A percentile compares a stretch with the other conserved stretches of the same genome.
Conservation (phyloP, 2,329 filamentous ascomycete genomes). For the Aureobasidium sp. region DNA sequence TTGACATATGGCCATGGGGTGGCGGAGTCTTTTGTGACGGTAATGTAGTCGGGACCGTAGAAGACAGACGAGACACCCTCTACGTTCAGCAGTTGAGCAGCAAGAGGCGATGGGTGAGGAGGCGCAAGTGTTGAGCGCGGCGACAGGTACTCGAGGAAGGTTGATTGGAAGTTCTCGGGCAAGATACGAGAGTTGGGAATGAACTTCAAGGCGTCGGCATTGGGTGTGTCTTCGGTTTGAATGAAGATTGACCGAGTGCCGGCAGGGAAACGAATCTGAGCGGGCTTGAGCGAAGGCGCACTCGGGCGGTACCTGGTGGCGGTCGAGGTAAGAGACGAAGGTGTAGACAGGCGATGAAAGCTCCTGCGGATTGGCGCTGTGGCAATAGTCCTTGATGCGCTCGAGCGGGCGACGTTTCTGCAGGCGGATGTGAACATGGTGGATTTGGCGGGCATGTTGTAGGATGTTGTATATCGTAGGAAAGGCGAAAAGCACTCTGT, state of each 20-base stretch:
- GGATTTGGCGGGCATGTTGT: background rate
- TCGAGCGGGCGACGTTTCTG: background rate
- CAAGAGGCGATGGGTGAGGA: slow-evolving; percentile 83
- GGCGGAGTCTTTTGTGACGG: slow-evolving; percentile 80
- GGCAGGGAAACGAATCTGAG: background rate
- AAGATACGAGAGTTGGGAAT: slow-evolving; percentile 82
- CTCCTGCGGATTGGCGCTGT: slow-evolving; percentile 2
- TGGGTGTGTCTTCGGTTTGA: slow-evolving; percentile 90
- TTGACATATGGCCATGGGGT: slow-evolving; percentile 92
- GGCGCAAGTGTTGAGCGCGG: slow-evolving; percentile 82
- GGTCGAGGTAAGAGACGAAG: slow-evolving; percentile 7
- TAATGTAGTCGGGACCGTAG: slow-evolving; percentile 93
- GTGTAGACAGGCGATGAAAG: slow-evolving; percentile 6
- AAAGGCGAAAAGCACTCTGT: background rate
- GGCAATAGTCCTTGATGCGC: background rate
- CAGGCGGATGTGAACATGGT: slow-evolving; percentile 5
- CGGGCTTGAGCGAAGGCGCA: background rate
- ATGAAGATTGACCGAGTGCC: slow-evolving; percentile 77
- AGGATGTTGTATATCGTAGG: background rate
- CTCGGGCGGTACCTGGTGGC: slow-evolving; percentile 4
- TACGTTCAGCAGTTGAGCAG: slow-evolving; percentile 81
- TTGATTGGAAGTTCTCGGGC: slow-evolving; percentile 59
- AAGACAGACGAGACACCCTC: slow-evolving; percentile 94
- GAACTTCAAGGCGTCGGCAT: slow-evolving; percentile 86
- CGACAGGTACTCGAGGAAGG: slow-evolving; percentile 86